Percentiles rank a stretch among this genome's conserved stretches.
Evolutionary conservation across 768 basidiomycete genomes (phyloP).

Genomic region (Pisolithus tinctorius): DNA sequence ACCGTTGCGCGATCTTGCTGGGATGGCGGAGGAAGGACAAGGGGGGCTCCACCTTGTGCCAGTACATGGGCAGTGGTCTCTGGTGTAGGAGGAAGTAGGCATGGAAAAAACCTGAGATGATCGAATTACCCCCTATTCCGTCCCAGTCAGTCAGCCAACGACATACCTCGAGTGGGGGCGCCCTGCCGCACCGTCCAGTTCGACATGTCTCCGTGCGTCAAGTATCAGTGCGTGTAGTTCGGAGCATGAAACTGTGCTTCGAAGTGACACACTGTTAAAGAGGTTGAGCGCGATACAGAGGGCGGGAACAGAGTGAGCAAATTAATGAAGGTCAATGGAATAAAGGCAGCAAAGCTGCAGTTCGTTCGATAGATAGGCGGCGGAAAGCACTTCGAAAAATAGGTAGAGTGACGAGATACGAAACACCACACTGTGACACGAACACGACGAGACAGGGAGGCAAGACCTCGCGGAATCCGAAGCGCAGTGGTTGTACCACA

Average conservation of each 20-base stretch:
- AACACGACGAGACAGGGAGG: too few species aligned
- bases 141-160: not conserved
- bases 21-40: constrained; percentile 1
- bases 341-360: not conserved
- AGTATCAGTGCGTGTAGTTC: constrained; percentile 65
- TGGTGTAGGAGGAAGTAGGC: constrained; percentile 68
- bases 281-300: too few species aligned
- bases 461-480: too few species aligned
- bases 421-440: not conserved
- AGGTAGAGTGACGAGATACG: not conserved
- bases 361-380: not conserved
- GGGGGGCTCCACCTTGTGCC: constrained; percentile 49
- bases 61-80: constrained; percentile 66
- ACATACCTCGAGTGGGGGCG: constrained; percentile 11
- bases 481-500: too few species aligned
- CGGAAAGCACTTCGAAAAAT: not conserved
- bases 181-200: constrained; percentile 50
- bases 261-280: constrained; percentile 66
- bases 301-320: too few species aligned
- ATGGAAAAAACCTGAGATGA: constrained; percentile 50
- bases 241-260: constrained; percentile 59
- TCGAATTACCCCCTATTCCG: too few species aligned
- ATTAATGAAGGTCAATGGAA: not conserved
- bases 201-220: constrained; percentile 73
- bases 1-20: not conserved